Conservation (phyloP, 2,329 filamentous ascomycete genomes). For the Xylariales sp. region DNA sequence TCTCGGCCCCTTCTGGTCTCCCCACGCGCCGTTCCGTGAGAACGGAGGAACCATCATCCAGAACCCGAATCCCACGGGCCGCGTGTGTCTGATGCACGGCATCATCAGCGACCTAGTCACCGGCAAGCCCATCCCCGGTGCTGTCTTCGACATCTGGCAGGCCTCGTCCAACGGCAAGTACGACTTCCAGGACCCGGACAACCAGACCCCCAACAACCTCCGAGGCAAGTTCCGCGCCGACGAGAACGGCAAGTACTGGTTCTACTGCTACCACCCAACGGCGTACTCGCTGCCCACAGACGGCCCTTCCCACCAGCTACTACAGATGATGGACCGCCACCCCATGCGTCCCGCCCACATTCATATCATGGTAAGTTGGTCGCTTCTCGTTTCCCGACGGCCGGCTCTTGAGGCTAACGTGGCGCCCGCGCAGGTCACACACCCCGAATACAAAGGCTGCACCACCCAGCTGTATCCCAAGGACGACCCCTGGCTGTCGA, state of each 20-base stretch:
- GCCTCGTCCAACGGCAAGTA: constrained; percentile 80
- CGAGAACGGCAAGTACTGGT: constrained; percentile 75
- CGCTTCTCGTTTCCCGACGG: neutral
- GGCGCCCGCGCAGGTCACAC: constrained; percentile 56
- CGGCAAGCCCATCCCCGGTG: constrained; percentile 70
- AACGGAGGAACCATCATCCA: constrained; percentile 75
- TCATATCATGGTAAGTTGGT: constrained; percentile 60
- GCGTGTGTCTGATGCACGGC: constrained; percentile 76
- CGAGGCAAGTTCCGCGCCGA: constrained; percentile 80
- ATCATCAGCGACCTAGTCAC: constrained; percentile 60
- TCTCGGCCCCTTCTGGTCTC: constrained; percentile 82
- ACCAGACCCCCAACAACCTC: constrained; percentile 78
- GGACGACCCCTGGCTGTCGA: constrained; percentile 70
- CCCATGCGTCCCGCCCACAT: constrained; percentile 63
- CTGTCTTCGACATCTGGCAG: constrained; percentile 83
- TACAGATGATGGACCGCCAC: constrained; percentile 60
- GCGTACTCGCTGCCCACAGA: constrained; percentile 77
- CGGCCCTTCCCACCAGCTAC: constrained; percentile 59
- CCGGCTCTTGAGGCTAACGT: neutral
- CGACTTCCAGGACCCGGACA: constrained; percentile 79
- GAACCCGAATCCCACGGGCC: constrained; percentile 67
- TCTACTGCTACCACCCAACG: constrained; percentile 81
- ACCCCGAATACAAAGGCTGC: constrained; percentile 75
- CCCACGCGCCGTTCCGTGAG: constrained; percentile 77
- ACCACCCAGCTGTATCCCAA: constrained; percentile 83